Percentiles rank a stretch among this genome's conserved stretches.
phyloP scores from a whole-genome alignment of 768 basidiomycete genomes.

The Plicaturopsis crispa region DNA sequence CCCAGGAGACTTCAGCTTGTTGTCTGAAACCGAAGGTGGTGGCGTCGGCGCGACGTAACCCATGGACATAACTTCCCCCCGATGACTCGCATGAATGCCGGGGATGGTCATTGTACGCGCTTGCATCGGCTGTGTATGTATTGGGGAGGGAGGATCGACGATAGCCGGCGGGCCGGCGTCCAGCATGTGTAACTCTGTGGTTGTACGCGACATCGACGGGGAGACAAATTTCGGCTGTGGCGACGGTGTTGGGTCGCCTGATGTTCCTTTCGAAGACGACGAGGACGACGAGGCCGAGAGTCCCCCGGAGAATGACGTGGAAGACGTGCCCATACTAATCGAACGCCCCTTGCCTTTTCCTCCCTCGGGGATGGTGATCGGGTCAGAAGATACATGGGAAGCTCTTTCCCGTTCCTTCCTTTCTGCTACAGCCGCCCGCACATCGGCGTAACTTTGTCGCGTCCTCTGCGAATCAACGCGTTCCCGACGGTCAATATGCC shows the following conservation, averaged over 20 bases:
- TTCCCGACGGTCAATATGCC: not conserved
- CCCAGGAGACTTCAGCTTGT: slow-evolving; percentile 33
- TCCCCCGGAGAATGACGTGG: slow-evolving; percentile 17
- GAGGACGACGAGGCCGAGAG: slow-evolving; percentile 17
- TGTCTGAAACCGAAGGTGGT: slow-evolving; percentile 26
- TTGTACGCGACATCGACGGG: slow-evolving; percentile 28
- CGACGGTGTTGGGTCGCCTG: slow-evolving; percentile 13
- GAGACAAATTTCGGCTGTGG: slow-evolving; percentile 16
- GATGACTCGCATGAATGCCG: slow-evolving; percentile 78
- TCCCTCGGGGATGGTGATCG: slow-evolving; percentile 25
- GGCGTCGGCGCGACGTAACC: slow-evolving; percentile 57
- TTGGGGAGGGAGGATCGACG: slow-evolving; percentile 38
- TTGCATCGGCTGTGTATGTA: slow-evolving; percentile 66
- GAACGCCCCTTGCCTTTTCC: slow-evolving; percentile 18
- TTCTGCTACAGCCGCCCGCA: slow-evolving; percentile 69
- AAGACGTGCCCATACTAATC: slow-evolving; percentile 14
- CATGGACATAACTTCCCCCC: slow-evolving; percentile 82
- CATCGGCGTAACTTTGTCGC: slow-evolving; percentile 63
- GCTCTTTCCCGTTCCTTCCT: slow-evolving; percentile 43
- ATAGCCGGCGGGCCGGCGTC: slow-evolving; percentile 6
- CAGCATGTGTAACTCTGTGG: slow-evolving; percentile 20
- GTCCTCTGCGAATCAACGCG: slow-evolving; percentile 27
- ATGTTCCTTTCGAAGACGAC: slow-evolving; percentile 10
- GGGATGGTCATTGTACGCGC: slow-evolving; percentile 82
- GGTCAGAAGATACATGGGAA: slow-evolving; percentile 16